A percentile compares a stretch with the other conserved stretches of the same genome.
Conservation (phyloP, 2,329 filamentous ascomycete species). For the Harringtonia aguacate region DNA sequence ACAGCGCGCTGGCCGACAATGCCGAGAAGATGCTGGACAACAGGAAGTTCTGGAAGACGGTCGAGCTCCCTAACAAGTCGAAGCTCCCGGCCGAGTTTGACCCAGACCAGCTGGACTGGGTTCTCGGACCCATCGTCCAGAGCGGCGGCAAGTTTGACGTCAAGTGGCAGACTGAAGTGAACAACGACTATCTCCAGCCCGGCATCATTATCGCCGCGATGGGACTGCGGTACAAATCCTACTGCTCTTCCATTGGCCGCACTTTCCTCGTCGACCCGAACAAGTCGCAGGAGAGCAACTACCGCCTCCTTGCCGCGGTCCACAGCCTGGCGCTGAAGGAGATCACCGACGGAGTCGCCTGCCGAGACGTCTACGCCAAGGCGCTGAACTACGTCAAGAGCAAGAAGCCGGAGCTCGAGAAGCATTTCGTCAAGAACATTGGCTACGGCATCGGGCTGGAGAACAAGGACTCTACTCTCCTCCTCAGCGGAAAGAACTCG, state of each 20-base stretch:
- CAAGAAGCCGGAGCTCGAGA: constrained; percentile 92
- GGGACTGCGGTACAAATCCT: constrained; percentile 90
- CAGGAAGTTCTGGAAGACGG: constrained; percentile 80
- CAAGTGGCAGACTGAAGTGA: constrained; percentile 65
- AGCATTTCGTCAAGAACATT: constrained; percentile 87
- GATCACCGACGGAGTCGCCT: constrained; percentile 72
- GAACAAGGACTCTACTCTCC: constrained; percentile 69
- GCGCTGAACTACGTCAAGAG: constrained; percentile 68
- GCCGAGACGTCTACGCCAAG: constrained; percentile 88
- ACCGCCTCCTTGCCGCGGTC: constrained; percentile 75
- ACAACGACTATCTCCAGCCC: constrained; percentile 73
- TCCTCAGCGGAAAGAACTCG: constrained; percentile 78
- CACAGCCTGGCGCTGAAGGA: constrained; percentile 88
- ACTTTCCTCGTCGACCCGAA: constrained; percentile 97
- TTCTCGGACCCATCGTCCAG: constrained; percentile 80
- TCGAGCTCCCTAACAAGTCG: constrained; percentile 55
- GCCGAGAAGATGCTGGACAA: constrained; percentile 90
- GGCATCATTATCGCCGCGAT: constrained; percentile 90
- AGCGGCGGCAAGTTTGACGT: constrained; percentile 94
- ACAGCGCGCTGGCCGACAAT: constrained; percentile 75
- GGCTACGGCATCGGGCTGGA: constrained; percentile 91
- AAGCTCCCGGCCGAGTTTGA: constrained; percentile 86
- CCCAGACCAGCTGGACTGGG: constrained; percentile 83
- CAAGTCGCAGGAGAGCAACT: constrained; percentile 89
- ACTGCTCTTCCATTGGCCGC: constrained; percentile 82